Evolutionary conservation across 441 rosid species (phyloP), one percentile per base, ranked within the genome.

Genomic region (Gossypium gossypioides): DNA sequence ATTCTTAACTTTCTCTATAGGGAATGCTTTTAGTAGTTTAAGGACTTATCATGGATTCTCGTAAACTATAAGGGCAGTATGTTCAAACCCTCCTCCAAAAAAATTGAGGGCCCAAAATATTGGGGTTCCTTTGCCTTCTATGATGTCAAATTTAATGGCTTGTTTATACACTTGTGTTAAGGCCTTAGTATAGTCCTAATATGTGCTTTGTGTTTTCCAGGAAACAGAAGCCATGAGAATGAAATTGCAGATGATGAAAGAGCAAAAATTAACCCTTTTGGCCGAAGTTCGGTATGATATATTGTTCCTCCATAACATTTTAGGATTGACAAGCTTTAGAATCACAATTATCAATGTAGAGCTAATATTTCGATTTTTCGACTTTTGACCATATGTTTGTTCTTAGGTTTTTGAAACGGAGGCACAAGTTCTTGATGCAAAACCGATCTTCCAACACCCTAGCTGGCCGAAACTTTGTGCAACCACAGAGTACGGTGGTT

Each of bases 201-300:
- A 16, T 44, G 44, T 27, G 15, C 5, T 3, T 60, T 70, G 24
- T 64, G 27, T 79, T 76, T 60, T 52, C 29, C 86, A 94, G 98
- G 97, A 91, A 79, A 84, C 86, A 29, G 91, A 85, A 76, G 77
- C 75, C 19, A 84, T 67, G 75, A 82, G 61, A 77, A 84, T 71
- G 80, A 83, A 80, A 63, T 57, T 90, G 82, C 85, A 83, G 80
- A 83, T 79, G 84, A 73, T 88, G 83, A 90, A 82, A 77, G 84
- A 83, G 76, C 84, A 73, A 42, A 81, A 80, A 75, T 32, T 72
- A 78, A 84, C 74, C 25, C 83, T 92, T 10, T 15, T 69, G 50
- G 90, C 89, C 40, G 97, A 94, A 92, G 91, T 94, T 71, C 78
- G 86, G 99, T 94, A 88, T 61, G 50, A 60, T 70, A 27, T 27